Percentiles rank a stretch among this genome's conserved stretches.
Conservation (phyloP, 805 yeast species). For the Nakazawaea ernobii region DNA sequence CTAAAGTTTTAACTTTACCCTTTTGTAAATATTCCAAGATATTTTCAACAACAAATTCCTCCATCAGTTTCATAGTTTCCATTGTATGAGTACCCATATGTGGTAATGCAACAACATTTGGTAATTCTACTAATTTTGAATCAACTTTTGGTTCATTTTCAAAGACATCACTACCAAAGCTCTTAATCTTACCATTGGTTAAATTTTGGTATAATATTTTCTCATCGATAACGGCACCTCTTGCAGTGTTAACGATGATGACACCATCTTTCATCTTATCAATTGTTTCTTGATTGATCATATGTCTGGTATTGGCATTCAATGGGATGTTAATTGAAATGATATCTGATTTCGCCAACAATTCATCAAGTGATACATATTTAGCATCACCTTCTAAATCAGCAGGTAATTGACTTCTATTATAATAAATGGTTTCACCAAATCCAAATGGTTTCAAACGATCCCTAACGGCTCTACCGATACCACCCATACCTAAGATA, state of each 20-base stretch:
- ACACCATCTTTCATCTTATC: constrained; percentile 74
- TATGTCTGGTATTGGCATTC: constrained; percentile 64
- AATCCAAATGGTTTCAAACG: constrained; percentile 77
- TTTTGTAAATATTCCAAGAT: constrained; percentile 49
- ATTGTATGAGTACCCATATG: constrained; percentile 83
- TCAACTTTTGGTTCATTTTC: constrained; percentile 72
- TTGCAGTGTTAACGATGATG: constrained; percentile 75
- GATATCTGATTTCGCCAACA: constrained; percentile 59
- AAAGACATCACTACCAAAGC: constrained; percentile 72
- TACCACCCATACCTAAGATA: constrained; percentile 84
- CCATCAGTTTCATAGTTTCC: constrained; percentile 79
- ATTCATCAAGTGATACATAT: constrained; percentile 67
- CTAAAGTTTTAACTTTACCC: constrained; percentile 68
- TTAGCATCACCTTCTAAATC: constrained; percentile 67
- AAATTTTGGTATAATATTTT: constrained; percentile 47
- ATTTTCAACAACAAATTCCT: constrained; percentile 68
- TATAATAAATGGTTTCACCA: constrained; percentile 62
- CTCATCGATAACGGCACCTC: constrained; percentile 82
- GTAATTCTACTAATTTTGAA: constrained; percentile 52
- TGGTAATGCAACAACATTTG: constrained; percentile 73
- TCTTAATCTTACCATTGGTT: constrained; percentile 56
- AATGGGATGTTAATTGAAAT: constrained; percentile 74
- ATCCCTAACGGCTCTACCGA: constrained; percentile 75
- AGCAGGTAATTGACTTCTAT: constrained; percentile 51
- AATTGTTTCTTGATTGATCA: constrained; percentile 55